Base-by-base conservation (phyloP, 768 basidiomycete species). In the Daedaleopsis sinensis region DNA sequence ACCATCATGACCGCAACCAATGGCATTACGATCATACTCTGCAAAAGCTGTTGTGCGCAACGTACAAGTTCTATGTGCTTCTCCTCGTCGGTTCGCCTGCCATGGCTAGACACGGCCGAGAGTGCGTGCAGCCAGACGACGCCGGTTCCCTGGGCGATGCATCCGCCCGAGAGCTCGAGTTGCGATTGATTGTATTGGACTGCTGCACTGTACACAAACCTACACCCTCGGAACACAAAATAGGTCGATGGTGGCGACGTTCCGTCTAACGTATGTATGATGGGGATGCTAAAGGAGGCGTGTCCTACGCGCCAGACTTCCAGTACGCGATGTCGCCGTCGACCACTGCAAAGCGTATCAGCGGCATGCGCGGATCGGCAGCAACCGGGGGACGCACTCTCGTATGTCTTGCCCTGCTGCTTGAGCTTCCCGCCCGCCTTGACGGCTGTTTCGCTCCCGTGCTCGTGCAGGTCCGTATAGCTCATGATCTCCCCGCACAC, bases 401-500 rank as follows among this genome's bases (percentile, higher is more conserved):
- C 94, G 72, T 96, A 99, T 3, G 94, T 91, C 75, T 98, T 98
- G 65, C 96, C 96, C 74, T 97, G 95, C 71, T 98, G 96, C 71
- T 93, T 81, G 57, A 95, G 82, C 78, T 96, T 97, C 36, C 96
- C 96, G 18, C 91, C 93, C 23, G 95, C 93, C 77, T 98, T 98
- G 70, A 97, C 96, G 18, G 91, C 87, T 8, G 84, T 64, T 79
- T 99, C 97, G 63, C 90, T 90, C 12, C 95, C 96, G 67, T 95
- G 80, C 74, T 97, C 94, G 70, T 89, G 89, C 62, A 99, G 79
- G 75, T 98, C 97, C 0, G 88, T 86, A 69, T 88, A 97, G 1
- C 86, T 71, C 94, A 98, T 96, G 72, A 98, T 96, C 77, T 98
- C 96, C 74, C 94, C 95, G 65, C 94, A 97, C 23, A 98, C 91